These are phyloP conservation scores for Striga hermonthica DNA, from an alignment of 305 asterid species.

Conservation along the genomic window DNA sequence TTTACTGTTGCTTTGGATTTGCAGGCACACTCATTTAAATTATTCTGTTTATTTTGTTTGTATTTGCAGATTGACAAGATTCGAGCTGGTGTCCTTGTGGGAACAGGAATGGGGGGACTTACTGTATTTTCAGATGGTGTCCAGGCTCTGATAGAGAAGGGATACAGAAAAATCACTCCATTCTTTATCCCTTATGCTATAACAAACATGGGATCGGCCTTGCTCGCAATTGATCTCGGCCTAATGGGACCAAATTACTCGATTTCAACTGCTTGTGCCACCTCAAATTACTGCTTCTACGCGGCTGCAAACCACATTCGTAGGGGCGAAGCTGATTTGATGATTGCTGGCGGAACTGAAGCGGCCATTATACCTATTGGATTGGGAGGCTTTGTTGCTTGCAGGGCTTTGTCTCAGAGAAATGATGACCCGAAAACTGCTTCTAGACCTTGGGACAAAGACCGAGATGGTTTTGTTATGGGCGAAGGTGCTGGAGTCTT, in stretches of 20 bases:
- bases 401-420: conserved; percentile 92
- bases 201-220: conserved; percentile 92
- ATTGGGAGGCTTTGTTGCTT: conserved; percentile 91
- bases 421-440: conserved; percentile 91
- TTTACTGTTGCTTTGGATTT: neutral
- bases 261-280: conserved; percentile 93
- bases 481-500: conserved; percentile 97
- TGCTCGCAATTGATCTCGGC: conserved; percentile 90
- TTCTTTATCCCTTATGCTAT: conserved; percentile 92
- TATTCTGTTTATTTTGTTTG: conserved; percentile 20
- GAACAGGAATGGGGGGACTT: conserved; percentile 97
- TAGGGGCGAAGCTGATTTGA: conserved; percentile 93
- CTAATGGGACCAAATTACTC: conserved; percentile 98
- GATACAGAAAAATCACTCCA: conserved; percentile 85
- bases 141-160: conserved; percentile 76
- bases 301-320: conserved; percentile 98
- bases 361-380: conserved; percentile 86
- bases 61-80: conserved; percentile 70
- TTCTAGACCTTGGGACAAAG: conserved; percentile 95
- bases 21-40: conserved; percentile 23
- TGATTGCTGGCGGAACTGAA: conserved; percentile 95
- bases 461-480: conserved; percentile 90
- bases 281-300: conserved; percentile 85
- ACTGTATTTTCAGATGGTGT: conserved; percentile 84
- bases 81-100: conserved; percentile 85